Percentiles rank a stretch among this genome's conserved stretches.
These are phyloP conservation scores for Austroboletus novae-zelandiae DNA, from an alignment of 1,284 basidiomycete species.

Conservation along the genomic window DNA sequence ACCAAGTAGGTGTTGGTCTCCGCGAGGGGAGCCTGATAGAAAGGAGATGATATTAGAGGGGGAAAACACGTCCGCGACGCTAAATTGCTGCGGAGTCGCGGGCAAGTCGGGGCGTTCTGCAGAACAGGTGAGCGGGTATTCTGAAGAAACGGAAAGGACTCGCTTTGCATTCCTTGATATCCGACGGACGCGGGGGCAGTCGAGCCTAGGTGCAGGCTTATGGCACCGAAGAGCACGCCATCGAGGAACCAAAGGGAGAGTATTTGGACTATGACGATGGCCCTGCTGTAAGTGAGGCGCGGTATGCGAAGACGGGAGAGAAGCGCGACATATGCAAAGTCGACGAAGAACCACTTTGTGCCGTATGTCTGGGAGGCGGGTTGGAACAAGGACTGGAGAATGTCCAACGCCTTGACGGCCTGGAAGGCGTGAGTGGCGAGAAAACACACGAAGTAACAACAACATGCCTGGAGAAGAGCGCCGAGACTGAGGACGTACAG, in stretches of 20 bases:
- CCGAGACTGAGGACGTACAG: slow-evolving; percentile 57
- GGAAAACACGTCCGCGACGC: slow-evolving; percentile 44
- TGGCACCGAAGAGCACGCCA: slow-evolving; percentile 69
- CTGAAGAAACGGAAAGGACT: slow-evolving; percentile 1
- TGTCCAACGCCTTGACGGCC: slow-evolving; percentile 59
- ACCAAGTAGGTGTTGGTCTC: slow-evolving; percentile 70
- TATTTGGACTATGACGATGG: slow-evolving; percentile 60
- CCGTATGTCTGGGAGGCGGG: slow-evolving; percentile 43
- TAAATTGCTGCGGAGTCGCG: slow-evolving; percentile 44
- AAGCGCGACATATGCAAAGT: slow-evolving; percentile 57
- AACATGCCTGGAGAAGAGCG: slow-evolving; percentile 49
- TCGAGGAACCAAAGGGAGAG: slow-evolving; percentile 58
- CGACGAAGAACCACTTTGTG: slow-evolving; percentile 71
- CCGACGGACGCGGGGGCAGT: slow-evolving; percentile 18
- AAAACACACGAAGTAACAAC: fast-evolving
- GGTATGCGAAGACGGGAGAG: slow-evolving; percentile 76
- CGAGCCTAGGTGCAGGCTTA: slow-evolving; percentile 46
- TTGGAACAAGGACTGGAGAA: slow-evolving; percentile 44
- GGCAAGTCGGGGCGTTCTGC: slow-evolving; percentile 39
- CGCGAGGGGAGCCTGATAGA: slow-evolving; percentile 30
- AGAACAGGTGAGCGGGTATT: slow-evolving; percentile 8
- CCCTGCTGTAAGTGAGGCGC: slow-evolving; percentile 65
- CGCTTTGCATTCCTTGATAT: slow-evolving; percentile 31
- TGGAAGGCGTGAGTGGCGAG: slow-evolving; percentile 11
- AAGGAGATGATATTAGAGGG: slow-evolving; percentile 48